These are phyloP conservation scores for Cryptococcus sp. DNA, from an alignment of 1,284 basidiomycete species.

Conservation along the genomic window DNA sequence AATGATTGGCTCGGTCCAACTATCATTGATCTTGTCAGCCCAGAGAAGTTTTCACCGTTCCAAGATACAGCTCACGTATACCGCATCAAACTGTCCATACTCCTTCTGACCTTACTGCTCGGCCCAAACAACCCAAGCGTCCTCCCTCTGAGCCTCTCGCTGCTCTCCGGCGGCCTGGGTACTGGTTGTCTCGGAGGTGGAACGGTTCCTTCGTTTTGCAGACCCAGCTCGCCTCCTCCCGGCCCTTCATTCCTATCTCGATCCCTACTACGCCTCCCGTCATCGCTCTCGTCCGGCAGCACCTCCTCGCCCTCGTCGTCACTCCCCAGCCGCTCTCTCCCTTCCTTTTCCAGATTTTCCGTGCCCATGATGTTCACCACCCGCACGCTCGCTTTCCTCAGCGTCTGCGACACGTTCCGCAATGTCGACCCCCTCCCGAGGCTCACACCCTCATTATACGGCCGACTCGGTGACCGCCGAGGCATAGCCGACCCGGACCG, in stretches of 20 bases:
- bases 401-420: slow-evolving; percentile 32
- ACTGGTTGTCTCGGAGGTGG: slow-evolving; percentile 14
- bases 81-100: slow-evolving; percentile 65
- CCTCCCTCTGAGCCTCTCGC: slow-evolving; percentile 64
- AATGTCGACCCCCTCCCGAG: slow-evolving; percentile 35
- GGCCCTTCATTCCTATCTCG: slow-evolving; percentile 4
- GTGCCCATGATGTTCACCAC: slow-evolving; percentile 73
- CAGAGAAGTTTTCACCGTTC: not conserved
- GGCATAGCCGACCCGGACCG: not conserved
- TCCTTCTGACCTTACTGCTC: slow-evolving; percentile 60
- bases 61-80: slow-evolving; percentile 57
- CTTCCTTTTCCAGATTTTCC: slow-evolving; percentile 53
- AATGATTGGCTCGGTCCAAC: slow-evolving; percentile 83
- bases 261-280: not conserved
- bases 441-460: slow-evolving; percentile 3
- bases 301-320: slow-evolving; percentile 25
- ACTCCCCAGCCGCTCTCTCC: slow-evolving; percentile 21
- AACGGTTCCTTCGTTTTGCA: slow-evolving; percentile 6
- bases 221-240: slow-evolving; percentile 1
- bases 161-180: slow-evolving; percentile 24
- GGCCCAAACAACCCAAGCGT: slow-evolving; percentile 76
- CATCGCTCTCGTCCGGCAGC: slow-evolving; percentile 27
- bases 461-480: slow-evolving; percentile 8
- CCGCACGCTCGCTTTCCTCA: slow-evolving; percentile 59
- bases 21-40: slow-evolving; percentile 38